Percentiles rank a stretch among this genome's conserved stretches.
phyloP scores from a whole-genome alignment of 345 rosid genomes.

The Rhizophora apiculata region DNA sequence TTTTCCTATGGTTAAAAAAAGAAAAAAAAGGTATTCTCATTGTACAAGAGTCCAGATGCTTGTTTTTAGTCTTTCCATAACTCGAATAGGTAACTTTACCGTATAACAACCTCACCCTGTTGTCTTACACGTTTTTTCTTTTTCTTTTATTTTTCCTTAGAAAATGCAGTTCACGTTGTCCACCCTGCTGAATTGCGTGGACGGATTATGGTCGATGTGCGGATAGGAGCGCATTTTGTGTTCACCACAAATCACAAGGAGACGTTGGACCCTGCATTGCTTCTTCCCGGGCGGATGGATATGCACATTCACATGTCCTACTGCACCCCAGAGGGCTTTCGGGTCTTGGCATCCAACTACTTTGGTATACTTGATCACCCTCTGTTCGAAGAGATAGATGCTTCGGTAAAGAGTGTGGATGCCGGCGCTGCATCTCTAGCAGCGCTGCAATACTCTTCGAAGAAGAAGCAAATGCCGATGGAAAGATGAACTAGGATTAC shows the following conservation, averaged over 20 bases:
- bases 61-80: too few relatives aligned
- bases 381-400: constrained; percentile 28
- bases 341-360: constrained; percentile 41
- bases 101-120: too few relatives aligned
- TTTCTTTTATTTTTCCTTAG: too few relatives aligned
- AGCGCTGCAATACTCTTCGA: not conserved
- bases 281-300: constrained; percentile 18
- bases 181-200: constrained; percentile 24
- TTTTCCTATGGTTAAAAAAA: too few relatives aligned
- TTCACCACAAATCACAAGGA: constrained; percentile 32
- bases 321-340: constrained; percentile 39
- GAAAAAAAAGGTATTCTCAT: too few relatives aligned
- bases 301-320: constrained; percentile 43
- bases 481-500: too few relatives aligned
- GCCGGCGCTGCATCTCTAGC: constrained; percentile 51
- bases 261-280: constrained; percentile 26
- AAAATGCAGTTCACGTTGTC: constrained; percentile 16
- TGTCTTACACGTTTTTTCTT: too few relatives aligned
- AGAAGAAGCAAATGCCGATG: too few relatives aligned
- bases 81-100: too few relatives aligned
- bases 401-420: constrained; percentile 27
- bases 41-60: too few relatives aligned
- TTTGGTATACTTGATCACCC: constrained; percentile 31
- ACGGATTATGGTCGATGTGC: constrained; percentile 28
- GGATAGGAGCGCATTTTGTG: constrained; percentile 24